Evolutionary conservation across 2,329 filamentous ascomycete species (phyloP).

Genomic region (Cladosporium sp.): DNA sequence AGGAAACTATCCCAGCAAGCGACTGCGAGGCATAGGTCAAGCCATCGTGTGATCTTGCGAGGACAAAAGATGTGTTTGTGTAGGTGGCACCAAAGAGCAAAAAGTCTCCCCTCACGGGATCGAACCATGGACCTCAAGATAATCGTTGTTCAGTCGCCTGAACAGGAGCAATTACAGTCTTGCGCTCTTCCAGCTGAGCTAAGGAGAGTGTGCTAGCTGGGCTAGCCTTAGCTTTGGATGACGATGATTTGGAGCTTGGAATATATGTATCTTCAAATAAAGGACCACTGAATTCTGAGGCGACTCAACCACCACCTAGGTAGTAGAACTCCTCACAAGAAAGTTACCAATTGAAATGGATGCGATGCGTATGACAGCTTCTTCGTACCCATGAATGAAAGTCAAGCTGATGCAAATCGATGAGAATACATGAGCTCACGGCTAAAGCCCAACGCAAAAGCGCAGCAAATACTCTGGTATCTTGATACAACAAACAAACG

Average conservation of each 20-base stretch:
- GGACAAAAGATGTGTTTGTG: too few species aligned
- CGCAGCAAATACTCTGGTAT: background rate
- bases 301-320: too few species aligned
- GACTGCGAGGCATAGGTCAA: too few species aligned
- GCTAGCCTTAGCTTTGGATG: background rate
- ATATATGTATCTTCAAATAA: background rate
- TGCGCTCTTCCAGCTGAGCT: constrained; percentile 6
- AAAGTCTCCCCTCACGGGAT: constrained; percentile 4
- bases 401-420: too few species aligned
- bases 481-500: background rate
- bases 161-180: background rate
- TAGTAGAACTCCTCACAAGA: too few species aligned
- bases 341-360: too few species aligned
- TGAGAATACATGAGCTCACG: too few species aligned
- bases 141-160: background rate
- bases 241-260: too few species aligned
- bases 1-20: too few species aligned
- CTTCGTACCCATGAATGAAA: too few species aligned
- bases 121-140: constrained; percentile 7
- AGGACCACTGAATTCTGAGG: background rate
- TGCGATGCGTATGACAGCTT: too few species aligned
- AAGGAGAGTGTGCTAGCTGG: constrained; percentile 3
- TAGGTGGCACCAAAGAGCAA: background rate
- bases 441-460: background rate
- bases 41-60: too few species aligned